Evolutionary conservation across 2,329 filamentous ascomycete species (phyloP), one percentile per base, ranked within the genome.

Genomic region (Achaetomium macrosporum): DNA sequence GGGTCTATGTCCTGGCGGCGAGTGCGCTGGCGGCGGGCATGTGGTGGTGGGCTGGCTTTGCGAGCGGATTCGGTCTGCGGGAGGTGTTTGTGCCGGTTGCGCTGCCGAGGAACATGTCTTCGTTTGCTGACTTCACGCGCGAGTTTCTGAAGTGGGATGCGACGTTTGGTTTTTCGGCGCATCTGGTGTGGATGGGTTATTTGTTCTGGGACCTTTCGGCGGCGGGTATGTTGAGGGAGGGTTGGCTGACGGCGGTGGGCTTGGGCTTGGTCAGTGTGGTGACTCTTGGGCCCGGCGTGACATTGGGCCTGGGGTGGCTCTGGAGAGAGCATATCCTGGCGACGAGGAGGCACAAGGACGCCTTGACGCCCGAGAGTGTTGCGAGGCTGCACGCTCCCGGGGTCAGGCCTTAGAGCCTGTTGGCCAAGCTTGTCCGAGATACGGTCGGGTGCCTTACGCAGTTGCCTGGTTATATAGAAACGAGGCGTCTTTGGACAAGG

Each of bases 281-380:
- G 37, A 39, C 46, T 11, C n/a, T 57, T 31, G 59, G 59, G 16
- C 59, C 59, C 0, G 57, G 57, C 11, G 57, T 55, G 2, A 54
- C 57, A 13, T 3, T 56, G 8, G 59, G 57, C 2, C 3, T 56
- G 45, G 59, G 57, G 0, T 61, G 57, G 56, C 43, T 61, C 52
- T 58, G 47, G 17, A 48, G 59, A 43, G 59, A 61, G 51, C 45
- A 57, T 46, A 46, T 61, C 4, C 33, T 61, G 31, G 59, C 55
- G 8, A 51, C 49, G 17, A 52, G 59, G 43, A 45, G 52, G 40
- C 57, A 58, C 25, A 54, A 49, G 44, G 51, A 54, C 35, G 57
- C 59, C 6, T 35, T 57, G 39, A 59, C 57, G 29, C 37, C 46
- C 10, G 57, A 61, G 47, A 58, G 47, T 25, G 53, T 56, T 9